A percentile compares a stretch with the other conserved stretches of the same genome.
phyloP scores from a whole-genome alignment of 148 eudicot species.

The Vaccinium myrtillus region DNA sequence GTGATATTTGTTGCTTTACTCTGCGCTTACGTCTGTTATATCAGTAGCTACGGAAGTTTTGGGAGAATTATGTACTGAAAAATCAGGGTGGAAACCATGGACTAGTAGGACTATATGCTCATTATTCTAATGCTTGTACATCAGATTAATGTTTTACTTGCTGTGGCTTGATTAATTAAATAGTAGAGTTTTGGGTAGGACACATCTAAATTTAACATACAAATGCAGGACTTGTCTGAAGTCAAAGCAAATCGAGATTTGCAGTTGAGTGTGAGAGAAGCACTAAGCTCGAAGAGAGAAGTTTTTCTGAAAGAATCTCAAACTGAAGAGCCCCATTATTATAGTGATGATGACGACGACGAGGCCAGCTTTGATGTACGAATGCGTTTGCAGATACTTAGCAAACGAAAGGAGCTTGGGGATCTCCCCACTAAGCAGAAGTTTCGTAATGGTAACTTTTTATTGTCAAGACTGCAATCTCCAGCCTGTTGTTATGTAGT shows the following conservation, averaged over 20 bases:
- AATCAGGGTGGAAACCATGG: neutral
- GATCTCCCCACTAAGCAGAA: constrained; percentile 59
- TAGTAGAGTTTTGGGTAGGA: neutral
- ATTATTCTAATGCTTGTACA: neutral
- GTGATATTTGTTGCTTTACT: neutral
- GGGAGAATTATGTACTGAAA: neutral
- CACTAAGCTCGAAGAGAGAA: constrained; percentile 66
- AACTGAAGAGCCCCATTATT: constrained; percentile 37
- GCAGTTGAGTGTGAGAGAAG: constrained; percentile 75
- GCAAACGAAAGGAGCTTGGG: constrained; percentile 66
- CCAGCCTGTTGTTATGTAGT: neutral
- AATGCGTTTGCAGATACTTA: constrained; percentile 86
- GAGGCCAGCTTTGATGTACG: constrained; percentile 78
- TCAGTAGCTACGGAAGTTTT: neutral
- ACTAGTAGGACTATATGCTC: neutral
- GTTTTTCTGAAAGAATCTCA: constrained; percentile 40
- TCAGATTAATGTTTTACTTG: neutral
- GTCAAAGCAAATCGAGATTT: constrained; percentile 42
- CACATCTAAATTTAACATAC: constrained; percentile 15
- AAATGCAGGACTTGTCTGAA: constrained; percentile 52
- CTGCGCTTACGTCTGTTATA: neutral
- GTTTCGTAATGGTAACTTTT: constrained; percentile 45
- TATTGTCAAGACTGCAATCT: neutral
- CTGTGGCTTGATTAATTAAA: neutral
- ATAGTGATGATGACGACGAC: constrained; percentile 66